phyloP scores from a whole-genome alignment of 2,329 filamentous ascomycete species.

The Fusarium subglutinans region DNA sequence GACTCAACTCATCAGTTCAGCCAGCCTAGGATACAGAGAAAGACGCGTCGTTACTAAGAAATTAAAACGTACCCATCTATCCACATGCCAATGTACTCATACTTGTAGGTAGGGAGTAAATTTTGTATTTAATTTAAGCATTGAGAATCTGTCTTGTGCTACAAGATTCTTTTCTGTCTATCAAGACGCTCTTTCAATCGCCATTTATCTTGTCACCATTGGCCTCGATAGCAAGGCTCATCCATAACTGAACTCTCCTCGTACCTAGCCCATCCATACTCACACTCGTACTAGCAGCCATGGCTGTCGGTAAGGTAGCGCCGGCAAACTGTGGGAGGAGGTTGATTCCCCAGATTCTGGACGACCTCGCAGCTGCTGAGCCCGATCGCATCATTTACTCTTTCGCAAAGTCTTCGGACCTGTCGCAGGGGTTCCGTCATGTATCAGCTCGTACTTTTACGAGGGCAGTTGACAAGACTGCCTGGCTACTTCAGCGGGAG shows the following conservation, averaged over 20 bases:
- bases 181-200: background rate
- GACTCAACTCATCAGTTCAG: background rate
- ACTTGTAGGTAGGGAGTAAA: background rate
- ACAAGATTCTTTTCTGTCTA: background rate
- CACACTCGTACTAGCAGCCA: background rate
- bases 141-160: no score
- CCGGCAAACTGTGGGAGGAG: background rate
- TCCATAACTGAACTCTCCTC: background rate
- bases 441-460: slow-evolving; percentile 41
- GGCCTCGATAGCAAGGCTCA: background rate
- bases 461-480: slow-evolving; percentile 43
- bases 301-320: background rate
- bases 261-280: background rate
- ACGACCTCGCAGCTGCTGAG: background rate
- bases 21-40: no score
- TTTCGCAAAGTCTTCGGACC: slow-evolving; percentile 18
- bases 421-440: slow-evolving; percentile 27
- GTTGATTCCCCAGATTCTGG: background rate
- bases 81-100: background rate
- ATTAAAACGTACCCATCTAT: background rate
- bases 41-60: background rate
- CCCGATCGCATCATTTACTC: slow-evolving; percentile 42
- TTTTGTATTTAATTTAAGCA: background rate
- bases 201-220: background rate
- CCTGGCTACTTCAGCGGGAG: slow-evolving; percentile 41